Conservation (phyloP, 306 rosid genomes). For the Cucurbita moschata region DNA sequence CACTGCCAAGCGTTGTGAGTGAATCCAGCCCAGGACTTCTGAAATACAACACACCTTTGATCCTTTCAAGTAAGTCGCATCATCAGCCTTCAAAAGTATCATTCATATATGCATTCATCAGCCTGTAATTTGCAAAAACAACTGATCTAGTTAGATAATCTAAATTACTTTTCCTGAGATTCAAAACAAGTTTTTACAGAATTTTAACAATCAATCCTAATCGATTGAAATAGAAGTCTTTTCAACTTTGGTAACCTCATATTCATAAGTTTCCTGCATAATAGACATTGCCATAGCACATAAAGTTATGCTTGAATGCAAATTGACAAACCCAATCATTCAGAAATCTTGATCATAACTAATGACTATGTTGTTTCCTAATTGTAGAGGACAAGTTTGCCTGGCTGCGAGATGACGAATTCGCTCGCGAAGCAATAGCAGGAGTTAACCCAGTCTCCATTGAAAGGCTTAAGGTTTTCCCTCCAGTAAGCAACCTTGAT, state of each 20-base stretch:
- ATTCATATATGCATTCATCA: not conserved
- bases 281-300: not conserved
- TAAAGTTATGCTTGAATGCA: not conserved
- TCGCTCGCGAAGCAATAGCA: slow-evolving; percentile 79
- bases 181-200: not conserved
- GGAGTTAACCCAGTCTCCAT: slow-evolving; percentile 79
- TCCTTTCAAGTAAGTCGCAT: slow-evolving; percentile 56
- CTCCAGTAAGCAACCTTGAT: slow-evolving; percentile 82
- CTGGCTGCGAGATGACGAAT: slow-evolving; percentile 93
- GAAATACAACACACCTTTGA: slow-evolving; percentile 67
- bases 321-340: not conserved
- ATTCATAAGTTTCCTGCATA: not conserved
- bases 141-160: not conserved
- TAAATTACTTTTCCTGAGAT: not conserved
- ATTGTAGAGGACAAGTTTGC: slow-evolving; percentile 79
- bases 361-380: not conserved
- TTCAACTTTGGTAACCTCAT: not conserved
- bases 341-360: not conserved
- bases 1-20: slow-evolving; percentile 39
- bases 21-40: slow-evolving; percentile 52
- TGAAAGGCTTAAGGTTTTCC: slow-evolving; percentile 60
- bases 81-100: not conserved
- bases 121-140: not conserved
- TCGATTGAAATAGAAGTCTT: not conserved
- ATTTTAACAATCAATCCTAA: not conserved